Evolutionary conservation across 345 rosid species (phyloP).

Genomic region (Eucalyptus sp.): DNA sequence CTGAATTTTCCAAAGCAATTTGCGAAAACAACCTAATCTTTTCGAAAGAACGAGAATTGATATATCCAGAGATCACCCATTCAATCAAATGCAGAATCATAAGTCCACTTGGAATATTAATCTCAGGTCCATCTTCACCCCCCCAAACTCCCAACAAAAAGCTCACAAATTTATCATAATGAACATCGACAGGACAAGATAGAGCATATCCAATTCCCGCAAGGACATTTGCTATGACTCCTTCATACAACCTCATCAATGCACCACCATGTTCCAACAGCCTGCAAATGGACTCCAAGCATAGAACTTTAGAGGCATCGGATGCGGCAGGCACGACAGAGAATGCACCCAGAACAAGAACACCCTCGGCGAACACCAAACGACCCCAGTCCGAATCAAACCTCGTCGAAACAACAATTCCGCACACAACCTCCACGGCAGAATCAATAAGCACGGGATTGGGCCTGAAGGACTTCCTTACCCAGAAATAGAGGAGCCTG

Average conservation of each 20-base stretch:
- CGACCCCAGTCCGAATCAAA: constrained; percentile 17
- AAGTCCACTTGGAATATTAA: constrained; percentile 43
- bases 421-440: constrained; percentile 42
- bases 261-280: constrained; percentile 39
- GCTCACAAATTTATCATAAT: constrained; percentile 35
- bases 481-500: constrained; percentile 79
- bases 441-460: constrained; percentile 45
- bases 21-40: constrained; percentile 29
- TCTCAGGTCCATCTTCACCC: constrained; percentile 37
- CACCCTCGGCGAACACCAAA: constrained; percentile 42
- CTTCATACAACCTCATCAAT: constrained; percentile 16
- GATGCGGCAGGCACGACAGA: constrained; percentile 44
- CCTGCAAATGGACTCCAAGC: constrained; percentile 52
- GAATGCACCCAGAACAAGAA: constrained; percentile 66
- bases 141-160: constrained; percentile 54
- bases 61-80: constrained; percentile 60
- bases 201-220: constrained; percentile 83
- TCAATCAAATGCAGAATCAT: constrained; percentile 81
- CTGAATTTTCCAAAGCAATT: constrained; percentile 29
- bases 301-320: constrained; percentile 28
- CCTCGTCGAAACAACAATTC: constrained; percentile 9
- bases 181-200: constrained; percentile 38
- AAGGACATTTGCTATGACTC: constrained; percentile 39
- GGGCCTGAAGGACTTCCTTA: constrained; percentile 71
- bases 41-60: constrained; percentile 25